Percentiles rank a stretch among this genome's conserved stretches.
phyloP scores from a whole-genome alignment of 108 stramenopile species.

The Cyclotella kingstonii region DNA sequence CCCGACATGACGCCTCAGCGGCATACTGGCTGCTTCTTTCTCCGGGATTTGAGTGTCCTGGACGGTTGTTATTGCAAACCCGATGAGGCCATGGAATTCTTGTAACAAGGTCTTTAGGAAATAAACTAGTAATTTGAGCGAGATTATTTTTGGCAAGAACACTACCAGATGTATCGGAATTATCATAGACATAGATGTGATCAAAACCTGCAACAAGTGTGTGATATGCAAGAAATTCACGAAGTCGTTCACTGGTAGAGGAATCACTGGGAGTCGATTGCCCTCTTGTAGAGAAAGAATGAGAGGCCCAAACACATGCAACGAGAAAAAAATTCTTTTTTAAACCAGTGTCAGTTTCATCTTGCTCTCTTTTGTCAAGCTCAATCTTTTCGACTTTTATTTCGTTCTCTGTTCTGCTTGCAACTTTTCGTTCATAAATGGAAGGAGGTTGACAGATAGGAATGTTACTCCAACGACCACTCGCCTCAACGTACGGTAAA shows the following conservation, averaged over 20 bases:
- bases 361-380: not conserved
- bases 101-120: constrained; percentile 42
- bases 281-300: constrained; percentile 44
- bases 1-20: constrained; percentile 73
- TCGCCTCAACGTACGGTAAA: constrained; percentile 32
- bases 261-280: constrained; percentile 30
- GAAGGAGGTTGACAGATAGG: constrained; percentile 26
- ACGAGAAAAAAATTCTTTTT: constrained; percentile 49
- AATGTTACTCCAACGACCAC: constrained; percentile 42
- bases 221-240: constrained; percentile 66
- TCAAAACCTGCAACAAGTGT: constrained; percentile 62
- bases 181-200: constrained; percentile 85
- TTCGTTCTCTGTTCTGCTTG: not conserved
- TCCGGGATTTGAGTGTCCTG: constrained; percentile 61
- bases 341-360: not conserved
- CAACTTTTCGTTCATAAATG: not conserved
- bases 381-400: constrained; percentile 1
- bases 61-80: constrained; percentile 79
- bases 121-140: constrained; percentile 26
- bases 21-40: constrained; percentile 80
- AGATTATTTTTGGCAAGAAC: constrained; percentile 27
- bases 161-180: constrained; percentile 41
- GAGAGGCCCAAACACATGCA: constrained; percentile 69
- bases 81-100: constrained; percentile 65
- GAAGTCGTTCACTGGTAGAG: constrained; percentile 36